A percentile compares a stretch with the other conserved stretches of the same genome.
These are phyloP conservation scores for Lasiosphaeria miniovina DNA, from an alignment of 495 filamentous ascomycete genomes.

Conservation along the genomic window DNA sequence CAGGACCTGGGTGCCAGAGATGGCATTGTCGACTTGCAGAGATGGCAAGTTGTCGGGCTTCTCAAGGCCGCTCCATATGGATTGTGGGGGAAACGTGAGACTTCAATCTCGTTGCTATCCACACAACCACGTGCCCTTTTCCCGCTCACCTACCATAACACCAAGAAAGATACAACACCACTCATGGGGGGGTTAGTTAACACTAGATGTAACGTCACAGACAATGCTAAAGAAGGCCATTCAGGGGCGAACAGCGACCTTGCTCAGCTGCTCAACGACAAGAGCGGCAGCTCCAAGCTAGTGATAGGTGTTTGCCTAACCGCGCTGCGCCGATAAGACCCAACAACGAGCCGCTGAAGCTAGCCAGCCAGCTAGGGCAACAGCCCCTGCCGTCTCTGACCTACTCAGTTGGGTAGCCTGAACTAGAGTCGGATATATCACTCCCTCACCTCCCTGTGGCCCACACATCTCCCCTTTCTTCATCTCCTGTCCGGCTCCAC, in stretches of 20 bases:
- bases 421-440: constrained; percentile 3
- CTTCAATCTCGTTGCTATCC: background rate
- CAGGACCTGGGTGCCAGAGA: background rate
- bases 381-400: constrained; percentile 1
- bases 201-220: background rate
- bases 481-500: constrained; percentile 6
- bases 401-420: constrained; percentile 1
- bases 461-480: constrained; percentile 10
- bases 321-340: background rate
- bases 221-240: background rate
- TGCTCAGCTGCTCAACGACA: background rate
- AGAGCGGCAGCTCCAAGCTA: background rate
- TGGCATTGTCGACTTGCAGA: background rate
- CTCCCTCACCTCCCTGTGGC: constrained; percentile 1
- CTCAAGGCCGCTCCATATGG: background rate
- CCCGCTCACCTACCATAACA: background rate
- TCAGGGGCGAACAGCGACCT: background rate
- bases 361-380: background rate
- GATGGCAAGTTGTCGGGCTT: background rate
- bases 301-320: background rate
- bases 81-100: background rate
- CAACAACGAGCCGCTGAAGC: background rate
- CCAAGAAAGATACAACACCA: too few species aligned
- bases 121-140: background rate
- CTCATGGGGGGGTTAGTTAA: background rate